These are phyloP conservation scores for Carex cristatella DNA, from an alignment of 176 grass and related monocot species.

Conservation along the genomic window DNA sequence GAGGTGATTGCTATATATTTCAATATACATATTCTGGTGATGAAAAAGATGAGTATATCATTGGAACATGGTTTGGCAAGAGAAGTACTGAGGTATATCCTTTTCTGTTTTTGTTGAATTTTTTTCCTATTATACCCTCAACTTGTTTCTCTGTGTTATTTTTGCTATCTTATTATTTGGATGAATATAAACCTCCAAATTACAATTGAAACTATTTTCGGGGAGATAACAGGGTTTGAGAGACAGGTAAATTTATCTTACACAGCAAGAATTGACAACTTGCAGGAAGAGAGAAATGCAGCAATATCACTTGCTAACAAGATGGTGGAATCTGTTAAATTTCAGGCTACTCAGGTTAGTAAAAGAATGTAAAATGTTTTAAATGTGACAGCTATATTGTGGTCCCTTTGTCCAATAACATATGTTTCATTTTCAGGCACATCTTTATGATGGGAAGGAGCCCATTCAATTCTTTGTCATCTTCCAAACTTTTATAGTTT, in stretches of 20 bases:
- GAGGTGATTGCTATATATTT: slow-evolving; percentile 95
- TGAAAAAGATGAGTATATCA: slow-evolving; percentile 71
- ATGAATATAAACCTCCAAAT: not conserved
- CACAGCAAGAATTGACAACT: not conserved
- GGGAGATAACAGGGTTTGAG: not conserved
- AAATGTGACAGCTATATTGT: not conserved
- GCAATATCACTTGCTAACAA: slow-evolving; percentile 67
- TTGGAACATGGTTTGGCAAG: slow-evolving; percentile 95
- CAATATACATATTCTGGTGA: slow-evolving; percentile 94
- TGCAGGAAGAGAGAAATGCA: slow-evolving; percentile 79
- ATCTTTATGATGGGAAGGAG: slow-evolving; percentile 97
- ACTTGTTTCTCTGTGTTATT: not conserved
- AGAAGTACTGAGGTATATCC: slow-evolving; percentile 75
- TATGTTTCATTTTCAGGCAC: slow-evolving; percentile 42
- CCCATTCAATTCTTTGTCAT: slow-evolving; percentile 87
- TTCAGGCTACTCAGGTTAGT: slow-evolving; percentile 82
- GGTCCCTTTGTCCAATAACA: slow-evolving; percentile 9
- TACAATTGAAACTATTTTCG: not conserved
- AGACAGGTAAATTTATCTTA: not conserved
- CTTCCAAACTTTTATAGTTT: slow-evolving; percentile 91
- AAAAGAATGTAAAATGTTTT: not conserved
- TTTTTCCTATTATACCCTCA: not conserved
- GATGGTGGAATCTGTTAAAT: slow-evolving; percentile 86
- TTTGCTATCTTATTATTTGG: not conserved
- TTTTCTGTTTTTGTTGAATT: not conserved